Conservation (phyloP, 2,329 filamentous ascomycete genomes). For the Penicillium sp. region DNA sequence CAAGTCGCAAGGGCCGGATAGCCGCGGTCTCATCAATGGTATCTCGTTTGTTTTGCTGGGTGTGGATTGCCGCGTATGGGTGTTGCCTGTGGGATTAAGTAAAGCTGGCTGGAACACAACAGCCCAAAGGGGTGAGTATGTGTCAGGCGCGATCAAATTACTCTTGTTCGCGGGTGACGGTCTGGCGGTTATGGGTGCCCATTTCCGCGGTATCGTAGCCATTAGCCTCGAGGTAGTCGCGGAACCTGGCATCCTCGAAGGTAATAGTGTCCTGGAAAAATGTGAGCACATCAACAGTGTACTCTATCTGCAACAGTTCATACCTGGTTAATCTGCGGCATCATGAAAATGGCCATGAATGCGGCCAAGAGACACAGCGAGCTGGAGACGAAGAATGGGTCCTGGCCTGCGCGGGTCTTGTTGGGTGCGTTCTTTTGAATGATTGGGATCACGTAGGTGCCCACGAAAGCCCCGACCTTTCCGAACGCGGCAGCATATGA, state of each 20-base stretch:
- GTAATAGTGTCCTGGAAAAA: slow-evolving; percentile 71
- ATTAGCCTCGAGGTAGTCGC: slow-evolving; percentile 66
- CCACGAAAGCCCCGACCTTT: slow-evolving; percentile 68
- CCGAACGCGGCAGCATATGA: slow-evolving; percentile 49
- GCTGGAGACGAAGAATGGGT: slow-evolving; percentile 85
- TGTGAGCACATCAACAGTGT: slow-evolving; percentile 19
- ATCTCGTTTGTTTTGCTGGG: not conserved
- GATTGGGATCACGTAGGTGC: slow-evolving; percentile 76
- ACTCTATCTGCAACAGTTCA: not conserved
- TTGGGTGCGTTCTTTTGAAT: slow-evolving; percentile 59
- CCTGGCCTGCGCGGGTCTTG: slow-evolving; percentile 64
- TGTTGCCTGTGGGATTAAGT: not conserved
- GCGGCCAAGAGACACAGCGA: slow-evolving; percentile 74
- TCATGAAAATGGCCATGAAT: slow-evolving; percentile 59
- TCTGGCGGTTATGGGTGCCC: slow-evolving; percentile 38
- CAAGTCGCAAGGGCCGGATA: slow-evolving; percentile 11
- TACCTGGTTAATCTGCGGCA: slow-evolving; percentile 69
- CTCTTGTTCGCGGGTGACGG: not conserved
- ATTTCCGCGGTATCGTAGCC: slow-evolving; percentile 70
- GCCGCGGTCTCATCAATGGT: slow-evolving; percentile 9
- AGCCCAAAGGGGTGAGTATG: not conserved
- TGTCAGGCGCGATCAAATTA: not conserved
- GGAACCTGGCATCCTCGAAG: slow-evolving; percentile 71
- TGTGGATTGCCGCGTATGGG: slow-evolving; percentile 14
- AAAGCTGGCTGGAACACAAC: not conserved